These are phyloP conservation scores for Apiotrichum sp. DNA, from an alignment of 1,284 basidiomycete species.

Conservation along the genomic window DNA sequence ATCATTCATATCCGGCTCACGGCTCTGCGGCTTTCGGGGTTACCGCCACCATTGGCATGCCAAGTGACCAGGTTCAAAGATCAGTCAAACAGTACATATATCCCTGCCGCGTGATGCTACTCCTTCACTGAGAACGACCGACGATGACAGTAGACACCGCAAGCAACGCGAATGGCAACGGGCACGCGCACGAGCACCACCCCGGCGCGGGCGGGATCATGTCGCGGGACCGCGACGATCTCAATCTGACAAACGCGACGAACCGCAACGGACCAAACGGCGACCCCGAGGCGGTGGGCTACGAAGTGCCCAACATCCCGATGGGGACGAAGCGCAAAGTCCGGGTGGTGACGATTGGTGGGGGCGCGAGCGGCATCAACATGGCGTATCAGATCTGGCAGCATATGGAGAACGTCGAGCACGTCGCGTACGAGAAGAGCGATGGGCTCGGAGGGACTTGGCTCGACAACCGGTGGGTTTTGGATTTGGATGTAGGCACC, in stretches of 20 bases:
- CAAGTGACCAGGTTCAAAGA: too few species aligned
- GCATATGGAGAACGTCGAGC: conserved; percentile 8
- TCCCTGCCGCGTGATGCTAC: too few species aligned
- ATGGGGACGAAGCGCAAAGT: conserved; percentile 6
- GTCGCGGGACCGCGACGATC: background rate
- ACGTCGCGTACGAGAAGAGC: conserved; percentile 10
- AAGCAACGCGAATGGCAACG: background rate
- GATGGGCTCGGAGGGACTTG: conserved; percentile 14
- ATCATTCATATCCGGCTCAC: too few species aligned
- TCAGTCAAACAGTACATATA: too few species aligned
- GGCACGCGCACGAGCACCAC: background rate
- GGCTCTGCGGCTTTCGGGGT: too few species aligned
- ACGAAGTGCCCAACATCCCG: conserved; percentile 4
- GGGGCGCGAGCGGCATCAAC: conserved; percentile 13
- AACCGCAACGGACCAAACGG: conserved; percentile 4
- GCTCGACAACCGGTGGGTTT: conserved; percentile 10
- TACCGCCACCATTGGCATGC: too few species aligned
- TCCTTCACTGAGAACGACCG: too few species aligned
- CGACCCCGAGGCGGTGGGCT: conserved; percentile 13
- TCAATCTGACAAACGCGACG: background rate
- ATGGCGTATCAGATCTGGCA: conserved; percentile 13
- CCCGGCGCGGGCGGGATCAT: background rate
- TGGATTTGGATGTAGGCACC: too few species aligned
- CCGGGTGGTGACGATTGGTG: conserved; percentile 10
- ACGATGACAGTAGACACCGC: background rate